These are phyloP conservation scores for Blastomyces parvus DNA, from an alignment of 2,329 filamentous ascomycete species.

Conservation along the genomic window DNA sequence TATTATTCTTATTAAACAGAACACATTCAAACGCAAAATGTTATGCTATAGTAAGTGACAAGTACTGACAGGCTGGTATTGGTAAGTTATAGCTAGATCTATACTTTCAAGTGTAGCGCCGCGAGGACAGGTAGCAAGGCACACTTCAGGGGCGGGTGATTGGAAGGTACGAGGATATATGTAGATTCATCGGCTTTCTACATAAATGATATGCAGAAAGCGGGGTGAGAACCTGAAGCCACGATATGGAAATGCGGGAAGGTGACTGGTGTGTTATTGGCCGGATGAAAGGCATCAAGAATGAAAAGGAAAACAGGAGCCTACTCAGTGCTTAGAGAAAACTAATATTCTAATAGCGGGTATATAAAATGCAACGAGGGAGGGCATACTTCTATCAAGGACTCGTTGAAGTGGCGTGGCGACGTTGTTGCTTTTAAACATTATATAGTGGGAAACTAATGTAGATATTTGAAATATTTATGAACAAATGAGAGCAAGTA, in stretches of 20 bases:
- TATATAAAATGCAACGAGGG: too few relatives aligned
- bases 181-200: not conserved
- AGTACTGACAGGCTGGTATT: too few relatives aligned
- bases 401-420: too few relatives aligned
- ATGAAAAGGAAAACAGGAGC: not conserved
- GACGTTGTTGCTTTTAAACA: too few relatives aligned
- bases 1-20: not conserved
- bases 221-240: not conserved
- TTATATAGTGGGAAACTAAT: not conserved
- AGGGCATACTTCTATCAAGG: too few relatives aligned
- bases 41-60: not conserved
- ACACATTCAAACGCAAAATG: not conserved
- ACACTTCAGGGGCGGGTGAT: not conserved
- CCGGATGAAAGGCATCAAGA: not conserved
- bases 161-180: not conserved
- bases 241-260: not conserved
- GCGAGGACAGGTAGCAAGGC: not conserved
- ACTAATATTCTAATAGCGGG: not conserved
- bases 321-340: too few relatives aligned
- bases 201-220: not conserved
- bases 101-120: not conserved
- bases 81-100: not conserved
- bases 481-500: not conserved
- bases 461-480: not conserved
- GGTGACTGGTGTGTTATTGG: not conserved